Percentiles rank a stretch among this genome's conserved stretches.
phyloP scores from a whole-genome alignment of 768 basidiomycete genomes.

The Phlegmacium glaucopus region DNA sequence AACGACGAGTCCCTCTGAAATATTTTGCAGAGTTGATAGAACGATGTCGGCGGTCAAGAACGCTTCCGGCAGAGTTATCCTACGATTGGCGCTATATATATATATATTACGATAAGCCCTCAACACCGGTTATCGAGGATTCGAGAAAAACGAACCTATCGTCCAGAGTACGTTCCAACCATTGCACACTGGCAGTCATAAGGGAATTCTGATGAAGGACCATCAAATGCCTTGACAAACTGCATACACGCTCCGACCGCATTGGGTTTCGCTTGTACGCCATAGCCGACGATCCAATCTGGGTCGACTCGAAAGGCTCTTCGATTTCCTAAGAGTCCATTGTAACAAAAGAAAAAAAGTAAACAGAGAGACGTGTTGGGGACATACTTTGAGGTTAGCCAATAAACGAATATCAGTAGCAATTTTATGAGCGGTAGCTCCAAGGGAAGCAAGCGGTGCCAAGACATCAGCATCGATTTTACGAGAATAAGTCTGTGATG shows the following conservation, averaged over 20 bases:
- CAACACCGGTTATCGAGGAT: neutral
- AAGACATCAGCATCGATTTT: constrained; percentile 96
- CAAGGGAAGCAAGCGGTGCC: constrained; percentile 83
- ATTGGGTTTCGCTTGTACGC: constrained; percentile 99
- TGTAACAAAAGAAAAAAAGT: neutral
- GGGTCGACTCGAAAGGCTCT: constrained; percentile 98
- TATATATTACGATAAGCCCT: neutral
- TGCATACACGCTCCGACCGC: constrained; percentile 97
- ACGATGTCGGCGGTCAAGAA: constrained; percentile 97
- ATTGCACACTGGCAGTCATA: constrained; percentile 93
- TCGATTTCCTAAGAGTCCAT: constrained; percentile 72
- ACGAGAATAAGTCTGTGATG: constrained; percentile 97
- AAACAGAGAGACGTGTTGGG: neutral
- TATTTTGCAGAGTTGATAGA: constrained; percentile 91
- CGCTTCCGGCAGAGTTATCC: constrained; percentile 94
- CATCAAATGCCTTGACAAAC: constrained; percentile 94
- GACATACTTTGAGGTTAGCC: constrained; percentile 81
- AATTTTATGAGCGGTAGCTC: constrained; percentile 97
- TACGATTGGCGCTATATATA: constrained; percentile 92
- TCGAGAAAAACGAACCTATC: constrained; percentile 66
- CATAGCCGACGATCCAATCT: constrained; percentile 97
- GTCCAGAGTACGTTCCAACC: constrained; percentile 98
- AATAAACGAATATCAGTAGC: constrained; percentile 93
- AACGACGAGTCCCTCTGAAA: constrained; percentile 98
- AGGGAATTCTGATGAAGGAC: constrained; percentile 93